phyloP scores from a whole-genome alignment of 345 rosid species.

The Brassica carinata region DNA sequence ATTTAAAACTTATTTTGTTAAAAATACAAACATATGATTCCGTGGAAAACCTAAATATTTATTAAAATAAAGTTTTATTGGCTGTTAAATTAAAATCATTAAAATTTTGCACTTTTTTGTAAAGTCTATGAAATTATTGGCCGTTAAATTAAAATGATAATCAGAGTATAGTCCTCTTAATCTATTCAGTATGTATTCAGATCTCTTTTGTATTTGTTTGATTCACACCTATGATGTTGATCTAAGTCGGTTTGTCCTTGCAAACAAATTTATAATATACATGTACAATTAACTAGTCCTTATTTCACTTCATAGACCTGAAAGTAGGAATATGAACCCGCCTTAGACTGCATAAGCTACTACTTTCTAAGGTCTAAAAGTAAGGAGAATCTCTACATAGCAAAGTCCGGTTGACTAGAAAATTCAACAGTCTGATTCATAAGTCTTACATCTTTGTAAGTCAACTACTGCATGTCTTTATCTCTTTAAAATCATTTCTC shows the following conservation, averaged over 20 bases:
- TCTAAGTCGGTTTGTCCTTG: not conserved
- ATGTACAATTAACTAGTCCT: not conserved
- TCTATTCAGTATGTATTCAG: not conserved
- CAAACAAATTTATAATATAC: not conserved
- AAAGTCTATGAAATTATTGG: not conserved
- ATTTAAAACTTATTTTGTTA: not conserved
- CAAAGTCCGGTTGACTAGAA: slow-evolving; percentile 27
- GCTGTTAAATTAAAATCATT: no score
- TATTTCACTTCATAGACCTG: not conserved
- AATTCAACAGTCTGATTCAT: slow-evolving; percentile 6
- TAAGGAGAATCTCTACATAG: not conserved
- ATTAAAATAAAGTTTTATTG: no score
- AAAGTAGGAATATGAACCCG: not conserved
- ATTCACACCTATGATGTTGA: slow-evolving; percentile 3
- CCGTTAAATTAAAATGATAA: not conserved
- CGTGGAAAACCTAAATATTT: no score
- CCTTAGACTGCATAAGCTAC: not conserved
- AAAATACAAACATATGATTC: no score
- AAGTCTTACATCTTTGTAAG: not conserved
- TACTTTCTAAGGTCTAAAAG: not conserved
- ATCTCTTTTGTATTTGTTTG: not conserved
- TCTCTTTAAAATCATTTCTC: not conserved
- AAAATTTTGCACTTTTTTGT: no score
- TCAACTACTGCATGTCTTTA: not conserved
- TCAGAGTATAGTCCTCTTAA: not conserved